Evolutionary conservation across 805 yeast species (phyloP).

Genomic region (Kodamaea kaohsiungensis): DNA sequence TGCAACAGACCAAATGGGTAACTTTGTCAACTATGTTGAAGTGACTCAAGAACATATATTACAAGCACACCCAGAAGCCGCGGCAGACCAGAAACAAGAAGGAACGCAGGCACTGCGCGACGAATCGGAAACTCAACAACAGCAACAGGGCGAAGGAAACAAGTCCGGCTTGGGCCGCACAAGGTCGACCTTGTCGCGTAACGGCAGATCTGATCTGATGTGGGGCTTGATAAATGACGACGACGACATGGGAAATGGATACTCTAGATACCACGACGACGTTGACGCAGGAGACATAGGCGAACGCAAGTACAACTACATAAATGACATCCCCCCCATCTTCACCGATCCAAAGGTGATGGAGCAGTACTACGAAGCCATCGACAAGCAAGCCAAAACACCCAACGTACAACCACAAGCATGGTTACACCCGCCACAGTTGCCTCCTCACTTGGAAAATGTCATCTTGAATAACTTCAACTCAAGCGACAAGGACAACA

Average conservation of each 20-base stretch:
- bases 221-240: constrained; percentile 65
- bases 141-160: constrained; percentile 13
- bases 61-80: constrained; percentile 11
- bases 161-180: constrained; percentile 12
- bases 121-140: constrained; percentile 4
- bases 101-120: neutral
- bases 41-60: constrained; percentile 44
- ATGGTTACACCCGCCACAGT: constrained; percentile 89
- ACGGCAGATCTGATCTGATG: constrained; percentile 55
- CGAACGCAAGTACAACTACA: constrained; percentile 41
- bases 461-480: constrained; percentile 80
- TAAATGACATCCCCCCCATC: constrained; percentile 75
- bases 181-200: constrained; percentile 29
- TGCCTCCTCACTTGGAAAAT: constrained; percentile 95
- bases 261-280: constrained; percentile 72
- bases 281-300: constrained; percentile 15
- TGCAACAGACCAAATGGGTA: constrained; percentile 96
- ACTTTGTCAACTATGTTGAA: constrained; percentile 89
- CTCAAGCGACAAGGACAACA: constrained; percentile 67
- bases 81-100: constrained; percentile 6
- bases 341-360: constrained; percentile 83
- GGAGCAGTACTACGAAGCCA: constrained; percentile 80
- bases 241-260: constrained; percentile 83
- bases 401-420: constrained; percentile 56
- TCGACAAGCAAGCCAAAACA: constrained; percentile 68